Evolutionary conservation across 768 basidiomycete genomes (phyloP).

Genomic region (Tulasnella sp.): DNA sequence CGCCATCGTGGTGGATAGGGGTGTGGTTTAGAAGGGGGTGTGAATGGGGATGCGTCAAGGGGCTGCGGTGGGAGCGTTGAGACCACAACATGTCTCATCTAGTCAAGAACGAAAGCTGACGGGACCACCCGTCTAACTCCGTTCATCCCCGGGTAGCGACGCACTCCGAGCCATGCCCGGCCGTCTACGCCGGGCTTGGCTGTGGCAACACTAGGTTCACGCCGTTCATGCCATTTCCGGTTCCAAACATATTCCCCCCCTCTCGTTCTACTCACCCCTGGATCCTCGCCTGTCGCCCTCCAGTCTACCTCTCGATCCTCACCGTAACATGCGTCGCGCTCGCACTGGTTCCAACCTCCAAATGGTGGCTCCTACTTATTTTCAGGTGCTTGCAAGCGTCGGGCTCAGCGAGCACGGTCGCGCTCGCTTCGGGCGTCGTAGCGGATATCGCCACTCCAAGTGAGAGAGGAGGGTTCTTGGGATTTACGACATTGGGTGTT

Average conservation of each 20-base stretch:
- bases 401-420: constrained; percentile 74
- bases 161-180: not conserved
- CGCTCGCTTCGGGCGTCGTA: constrained; percentile 72
- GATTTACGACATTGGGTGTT: constrained; percentile 37
- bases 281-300: not conserved
- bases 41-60: not conserved
- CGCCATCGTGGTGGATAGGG: not conserved
- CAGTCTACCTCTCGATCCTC: constrained; percentile 60
- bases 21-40: not conserved
- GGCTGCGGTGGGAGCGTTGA: not conserved
- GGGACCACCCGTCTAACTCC: too few relatives aligned
- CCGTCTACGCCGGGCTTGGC: not conserved
- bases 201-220: too few relatives aligned
- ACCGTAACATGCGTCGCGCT: constrained; percentile 61
- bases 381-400: constrained; percentile 76
- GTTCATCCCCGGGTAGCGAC: too few relatives aligned
- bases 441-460: constrained; percentile 68
- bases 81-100: too few relatives aligned
- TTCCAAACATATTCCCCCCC: too few relatives aligned
- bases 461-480: constrained; percentile 72
- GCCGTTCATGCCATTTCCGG: too few relatives aligned
- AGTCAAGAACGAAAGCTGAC: too few relatives aligned
- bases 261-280: not conserved
- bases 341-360: constrained; percentile 51
- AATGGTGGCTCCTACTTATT: constrained; percentile 74